Evolutionary conservation across 2,329 filamentous ascomycete genomes (phyloP), one percentile per base, ranked within the genome.

Genomic region (Hypoxylon rubiginosum): DNA sequence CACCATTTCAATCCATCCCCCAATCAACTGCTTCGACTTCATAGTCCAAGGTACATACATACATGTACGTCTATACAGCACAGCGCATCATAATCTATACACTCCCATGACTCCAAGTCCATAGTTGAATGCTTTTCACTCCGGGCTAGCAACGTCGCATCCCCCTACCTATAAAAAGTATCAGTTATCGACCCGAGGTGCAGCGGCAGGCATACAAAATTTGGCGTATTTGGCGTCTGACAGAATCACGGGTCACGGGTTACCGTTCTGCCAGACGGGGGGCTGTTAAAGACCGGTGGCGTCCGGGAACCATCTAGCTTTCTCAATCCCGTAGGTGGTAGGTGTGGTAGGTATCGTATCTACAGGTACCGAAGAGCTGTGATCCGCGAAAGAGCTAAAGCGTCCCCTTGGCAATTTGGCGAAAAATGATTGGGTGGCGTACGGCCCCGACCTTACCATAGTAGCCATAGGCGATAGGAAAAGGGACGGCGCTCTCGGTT

Each of bases 381-480:
- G 57, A 66, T 69, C 66, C 24, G 59, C 36, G 36, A 36, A 54
- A 21, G n/a, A 43, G 39, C 39, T 17, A 53, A 39, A 39, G 48
- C 52, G 34, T 10, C 13, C 10, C 41, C 64, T 68, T 66, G 67
- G 65, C 62, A 48, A 45, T 43, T 46, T 66, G 21, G 43, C 43
- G 49, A 49, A 26, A 53, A 32, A 50, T 49, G 43, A 68, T 70
- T 70, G 67, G 67, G 24, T 36, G 58, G 11, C 41, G 62, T 70
- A 70, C 64, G 65, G 55, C 19, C 50, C 43, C 46, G 39, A 64
- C 58, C 41, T 57, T 19, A 43, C 43, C 34, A 61, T 55, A 61
- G 39, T 17, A 21, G 8, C 17, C 17, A 17, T 7, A 19, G 39
- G 39, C 17, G 39, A 17, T 7, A 19, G 39, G 39, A 57, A 62